Base-by-base conservation (phyloP, 176 grass and related monocot genomes). In the Carex cristatella region DNA sequence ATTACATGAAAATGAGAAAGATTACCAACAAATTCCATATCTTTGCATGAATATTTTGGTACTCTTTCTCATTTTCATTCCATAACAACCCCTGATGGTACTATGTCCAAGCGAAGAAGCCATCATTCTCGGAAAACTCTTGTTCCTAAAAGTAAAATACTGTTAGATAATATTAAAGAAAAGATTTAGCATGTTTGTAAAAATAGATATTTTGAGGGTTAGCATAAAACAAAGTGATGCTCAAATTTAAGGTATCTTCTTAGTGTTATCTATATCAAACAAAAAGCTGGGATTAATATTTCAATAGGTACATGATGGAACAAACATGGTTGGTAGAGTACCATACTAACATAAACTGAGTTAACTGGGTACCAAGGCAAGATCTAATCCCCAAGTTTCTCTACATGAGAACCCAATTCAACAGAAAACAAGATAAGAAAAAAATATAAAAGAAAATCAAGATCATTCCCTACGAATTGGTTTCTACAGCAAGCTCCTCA, bases 121-220 rank as follows among this genome's bases (percentile, higher is more conserved):
- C 93, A 88, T 95, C 91, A 92, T 94, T 94, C 70, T 98, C 96
- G 65, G 93, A 93, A 56, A 98, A 98, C 10, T 83, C 73, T 92
- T 98, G 96, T 82, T 94, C 96, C 96, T 79, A 79, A 13, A 79
- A 33, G 51, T 31, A 57, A 57, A 16, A 35, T 46, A 71, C 37
- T 94, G 82, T 58, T 85, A 83, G 75, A 69, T 74, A 42, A 89
- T 89, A 90, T 76, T 5, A 85, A 85, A 85, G 42, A 70, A 30
- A 7, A 86, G 48, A 79, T 79, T 14, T 53, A 35, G 28, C 48
- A 79, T 57, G 13, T 35, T 18, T 32, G 30, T 35, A 5, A 79
- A 23, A 57, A 57, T 58, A 79, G 4, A 12, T 10, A 79, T 10
- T 32, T 51, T 79, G 16, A 58, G 51, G 74, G 13, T 57, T 57